These are phyloP conservation scores for Aspergillus brasiliensis DNA, from an alignment of 2,329 filamentous ascomycete genomes.

Conservation along the genomic window DNA sequence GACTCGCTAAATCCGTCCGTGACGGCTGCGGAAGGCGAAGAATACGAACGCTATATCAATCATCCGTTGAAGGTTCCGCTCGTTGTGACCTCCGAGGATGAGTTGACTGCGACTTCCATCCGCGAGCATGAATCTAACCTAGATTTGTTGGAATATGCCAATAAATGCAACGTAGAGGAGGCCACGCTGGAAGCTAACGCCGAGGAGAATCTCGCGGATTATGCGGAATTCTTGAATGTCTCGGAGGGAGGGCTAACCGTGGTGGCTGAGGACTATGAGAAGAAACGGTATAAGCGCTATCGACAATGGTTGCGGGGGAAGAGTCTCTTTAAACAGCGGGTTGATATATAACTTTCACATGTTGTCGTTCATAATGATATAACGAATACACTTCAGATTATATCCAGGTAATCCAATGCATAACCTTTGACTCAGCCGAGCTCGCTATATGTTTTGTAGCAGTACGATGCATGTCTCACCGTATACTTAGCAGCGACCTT, in stretches of 20 bases:
- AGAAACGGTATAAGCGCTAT: constrained; percentile 97
- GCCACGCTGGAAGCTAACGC: constrained; percentile 45
- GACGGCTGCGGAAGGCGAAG: constrained; percentile 71
- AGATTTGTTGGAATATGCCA: constrained; percentile 81
- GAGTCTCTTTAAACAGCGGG: constrained; percentile 90
- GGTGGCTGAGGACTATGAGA: constrained; percentile 78
- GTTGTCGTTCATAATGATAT: too few species aligned
- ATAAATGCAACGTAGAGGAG: constrained; percentile 66
- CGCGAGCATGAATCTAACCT: constrained; percentile 47
- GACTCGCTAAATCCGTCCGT: constrained; percentile 86
- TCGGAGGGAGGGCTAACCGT: constrained; percentile 85
- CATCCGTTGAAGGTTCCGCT: constrained; percentile 89
- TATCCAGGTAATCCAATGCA: too few species aligned
- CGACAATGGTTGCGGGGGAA: constrained; percentile 92
- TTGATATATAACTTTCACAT: constrained; percentile 40
- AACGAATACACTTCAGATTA: too few species aligned
- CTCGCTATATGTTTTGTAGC: too few species aligned
- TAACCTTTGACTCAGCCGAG: too few species aligned
- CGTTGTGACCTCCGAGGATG: constrained; percentile 48
- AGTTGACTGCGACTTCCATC: constrained; percentile 38
- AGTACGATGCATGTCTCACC: too few species aligned
- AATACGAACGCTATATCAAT: constrained; percentile 85
- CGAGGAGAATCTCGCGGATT: constrained; percentile 71
- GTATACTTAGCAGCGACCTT: too few species aligned
- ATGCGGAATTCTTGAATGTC: constrained; percentile 74